A percentile compares a stretch with the other conserved stretches of the same genome.
Evolutionary conservation across 306 rosid genomes (phyloP).

Genomic region (Quercus bicolor): DNA sequence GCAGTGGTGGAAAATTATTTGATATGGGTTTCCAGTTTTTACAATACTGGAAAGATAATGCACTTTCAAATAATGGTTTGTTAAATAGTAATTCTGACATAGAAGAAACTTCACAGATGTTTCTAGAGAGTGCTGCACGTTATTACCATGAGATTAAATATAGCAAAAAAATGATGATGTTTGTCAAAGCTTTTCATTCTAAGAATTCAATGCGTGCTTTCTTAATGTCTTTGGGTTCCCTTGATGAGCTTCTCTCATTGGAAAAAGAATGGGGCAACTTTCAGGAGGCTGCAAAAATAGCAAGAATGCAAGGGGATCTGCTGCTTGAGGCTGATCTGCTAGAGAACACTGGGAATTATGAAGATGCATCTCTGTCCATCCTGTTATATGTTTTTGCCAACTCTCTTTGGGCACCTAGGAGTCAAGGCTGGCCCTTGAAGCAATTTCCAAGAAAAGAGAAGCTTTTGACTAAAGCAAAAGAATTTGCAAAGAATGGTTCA

Average conservation of each 20-base stretch:
- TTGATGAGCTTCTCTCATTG: conserved; percentile 55
- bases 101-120: conserved; percentile 22
- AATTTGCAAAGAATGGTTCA: conserved; percentile 38
- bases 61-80: background rate
- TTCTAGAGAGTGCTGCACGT: conserved; percentile 55
- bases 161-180: conserved; percentile 55
- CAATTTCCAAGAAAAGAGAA: conserved; percentile 36
- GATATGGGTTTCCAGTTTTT: conserved; percentile 55
- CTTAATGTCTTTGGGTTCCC: conserved; percentile 36
- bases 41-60: conserved; percentile 50
- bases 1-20: conserved; percentile 47
- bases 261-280: conserved; percentile 68
- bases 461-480: conserved; percentile 45
- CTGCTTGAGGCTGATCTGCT: conserved; percentile 41
- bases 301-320: conserved; percentile 49
- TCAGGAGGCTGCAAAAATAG: conserved; percentile 50
- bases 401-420: conserved; percentile 64
- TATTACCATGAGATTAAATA: conserved; percentile 42
- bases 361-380: conserved; percentile 42
- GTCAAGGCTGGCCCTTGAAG: conserved; percentile 71
- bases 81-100: conserved; percentile 4
- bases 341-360: conserved; percentile 46
- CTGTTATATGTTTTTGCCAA: conserved; percentile 41
- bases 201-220: conserved; percentile 47
- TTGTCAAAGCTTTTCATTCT: conserved; percentile 59